Evolutionary conservation across 2,329 filamentous ascomycete species (phyloP).

Genomic region (Cladosporium halotolerans): DNA sequence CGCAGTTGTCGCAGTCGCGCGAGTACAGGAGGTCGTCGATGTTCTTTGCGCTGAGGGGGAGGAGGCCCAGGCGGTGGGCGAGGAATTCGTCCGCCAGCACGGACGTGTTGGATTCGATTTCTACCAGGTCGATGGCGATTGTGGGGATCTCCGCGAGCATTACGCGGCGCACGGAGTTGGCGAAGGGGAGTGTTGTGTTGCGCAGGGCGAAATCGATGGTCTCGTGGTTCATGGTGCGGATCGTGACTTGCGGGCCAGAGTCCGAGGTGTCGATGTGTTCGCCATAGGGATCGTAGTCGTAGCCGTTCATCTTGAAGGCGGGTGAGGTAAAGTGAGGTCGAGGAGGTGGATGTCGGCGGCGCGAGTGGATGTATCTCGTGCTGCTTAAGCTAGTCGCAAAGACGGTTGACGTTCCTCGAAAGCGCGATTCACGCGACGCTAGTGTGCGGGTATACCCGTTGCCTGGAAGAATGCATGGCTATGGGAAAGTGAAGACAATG

Average conservation of each 20-base stretch:
- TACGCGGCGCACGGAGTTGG: conserved; percentile 83
- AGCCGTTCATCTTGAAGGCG: conserved; percentile 9
- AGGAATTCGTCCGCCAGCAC: conserved; percentile 95
- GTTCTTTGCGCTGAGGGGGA: conserved; percentile 79
- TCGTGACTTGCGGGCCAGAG: conserved; percentile 42
- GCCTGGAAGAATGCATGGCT: too few species aligned
- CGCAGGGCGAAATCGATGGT: conserved; percentile 88
- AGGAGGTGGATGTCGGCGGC: not conserved
- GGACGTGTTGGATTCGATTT: conserved; percentile 89
- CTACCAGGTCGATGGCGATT: conserved; percentile 88
- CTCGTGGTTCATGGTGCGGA: conserved; percentile 54
- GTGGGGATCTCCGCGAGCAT: conserved; percentile 93
- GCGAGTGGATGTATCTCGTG: not conserved
- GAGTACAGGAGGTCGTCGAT: conserved; percentile 78
- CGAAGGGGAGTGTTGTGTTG: conserved; percentile 83
- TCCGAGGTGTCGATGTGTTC: conserved; percentile 36
- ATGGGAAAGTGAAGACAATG: too few species aligned
- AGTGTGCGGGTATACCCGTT: not conserved
- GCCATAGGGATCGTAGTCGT: conserved; percentile 19
- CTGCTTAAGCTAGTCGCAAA: not conserved
- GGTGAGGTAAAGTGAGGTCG: not conserved
- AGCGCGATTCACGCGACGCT: not conserved
- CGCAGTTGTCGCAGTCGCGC: conserved; percentile 85
- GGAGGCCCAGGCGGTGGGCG: conserved; percentile 81
- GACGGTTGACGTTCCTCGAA: not conserved